Evolutionary conservation across 768 basidiomycete genomes (phyloP), one percentile per base, ranked within the genome.

Genomic region (Melanogaster broomeanus): DNA sequence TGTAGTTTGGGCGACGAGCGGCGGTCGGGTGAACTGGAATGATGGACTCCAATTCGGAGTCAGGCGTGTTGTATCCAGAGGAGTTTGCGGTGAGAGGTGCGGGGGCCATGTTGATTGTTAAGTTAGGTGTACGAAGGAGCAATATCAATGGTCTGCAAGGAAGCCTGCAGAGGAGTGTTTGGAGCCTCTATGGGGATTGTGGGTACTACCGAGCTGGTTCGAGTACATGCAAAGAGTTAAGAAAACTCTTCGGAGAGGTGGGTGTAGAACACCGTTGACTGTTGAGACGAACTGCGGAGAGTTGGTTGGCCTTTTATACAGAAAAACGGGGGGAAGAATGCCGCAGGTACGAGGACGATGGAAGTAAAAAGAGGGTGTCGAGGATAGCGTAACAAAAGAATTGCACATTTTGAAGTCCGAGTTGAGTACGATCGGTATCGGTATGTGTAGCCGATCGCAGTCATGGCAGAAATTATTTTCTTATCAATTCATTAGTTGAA

Each of bases 151-250:
- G 52, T 68, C 53, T 73, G 77, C 77, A 48, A 91, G 68, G 65
- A 87, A 81, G 58, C 84, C 82, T 61, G 89, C 81, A 67, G 75
- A 74, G 60, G 87, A 84, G 80, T 95, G 93, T 70, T 90, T 93
- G 64, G 66, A 71, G 77, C 93, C 93, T 84, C 91, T 81, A 77
- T 89, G 81, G 63, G 82, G 79, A 77, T 95, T 95, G 77, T 95
- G 93, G 61, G 83, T 77, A 73, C 87, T 89, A 73, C 87, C 85
- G 61, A 94, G 88, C 72, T 87, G 86, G 89, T 95, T 94, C 59
- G 89, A 91, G 90, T 87, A 96, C 93, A 94, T 94, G 82, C 88
- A 91, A 77, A 61, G 67, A 64, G 65, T 74, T 75, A 70, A 76
- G 68, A 52, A 55, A 45, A 60, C 68, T 57, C 64, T 52, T 53